phyloP scores from a whole-genome alignment of 2,329 filamentous ascomycete genomes.

The Fusarium sp. region DNA sequence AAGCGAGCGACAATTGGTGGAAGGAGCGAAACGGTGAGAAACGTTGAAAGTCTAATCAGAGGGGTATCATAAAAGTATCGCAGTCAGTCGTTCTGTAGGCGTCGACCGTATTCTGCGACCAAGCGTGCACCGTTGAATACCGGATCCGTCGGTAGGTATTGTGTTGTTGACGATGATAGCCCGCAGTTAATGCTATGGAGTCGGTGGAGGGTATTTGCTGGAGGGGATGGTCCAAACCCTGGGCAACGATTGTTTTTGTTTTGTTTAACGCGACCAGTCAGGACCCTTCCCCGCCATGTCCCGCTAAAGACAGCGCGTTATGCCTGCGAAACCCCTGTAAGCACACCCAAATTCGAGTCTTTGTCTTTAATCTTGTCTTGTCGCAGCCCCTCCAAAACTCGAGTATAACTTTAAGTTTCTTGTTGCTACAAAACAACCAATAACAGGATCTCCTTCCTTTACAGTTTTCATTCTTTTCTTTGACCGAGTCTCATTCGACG shows the following conservation, averaged over 20 bases:
- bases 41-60: slow-evolving; percentile 17
- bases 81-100: slow-evolving; percentile 2
- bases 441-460: slow-evolving; percentile 14
- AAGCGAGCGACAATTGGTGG: slow-evolving; percentile 21
- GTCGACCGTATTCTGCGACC: slow-evolving; percentile 14
- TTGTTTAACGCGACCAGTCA: slow-evolving; percentile 47
- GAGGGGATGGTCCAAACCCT: slow-evolving; percentile 32
- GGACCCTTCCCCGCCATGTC: slow-evolving; percentile 38
- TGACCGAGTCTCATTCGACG: neutral
- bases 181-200: slow-evolving; percentile 18
- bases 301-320: slow-evolving; percentile 42
- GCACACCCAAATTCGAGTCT: slow-evolving; percentile 9
- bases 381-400: slow-evolving; percentile 40
- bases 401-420: slow-evolving; percentile 12
- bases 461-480: neutral
- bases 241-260: slow-evolving; percentile 51
- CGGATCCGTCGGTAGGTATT: slow-evolving; percentile 30
- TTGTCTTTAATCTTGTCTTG: slow-evolving; percentile 17
- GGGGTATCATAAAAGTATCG: slow-evolving; percentile 27
- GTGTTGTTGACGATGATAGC: slow-evolving; percentile 31
- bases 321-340: slow-evolving; percentile 42
- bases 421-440: slow-evolving; percentile 7
- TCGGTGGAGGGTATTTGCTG: slow-evolving; percentile 32
- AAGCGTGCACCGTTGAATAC: slow-evolving; percentile 28
- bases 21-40: slow-evolving; percentile 22